A percentile compares a stretch with the other conserved stretches of the same genome.
phyloP scores from a whole-genome alignment of 2,329 filamentous ascomycete species.

The Metarhizium anisopliae region DNA sequence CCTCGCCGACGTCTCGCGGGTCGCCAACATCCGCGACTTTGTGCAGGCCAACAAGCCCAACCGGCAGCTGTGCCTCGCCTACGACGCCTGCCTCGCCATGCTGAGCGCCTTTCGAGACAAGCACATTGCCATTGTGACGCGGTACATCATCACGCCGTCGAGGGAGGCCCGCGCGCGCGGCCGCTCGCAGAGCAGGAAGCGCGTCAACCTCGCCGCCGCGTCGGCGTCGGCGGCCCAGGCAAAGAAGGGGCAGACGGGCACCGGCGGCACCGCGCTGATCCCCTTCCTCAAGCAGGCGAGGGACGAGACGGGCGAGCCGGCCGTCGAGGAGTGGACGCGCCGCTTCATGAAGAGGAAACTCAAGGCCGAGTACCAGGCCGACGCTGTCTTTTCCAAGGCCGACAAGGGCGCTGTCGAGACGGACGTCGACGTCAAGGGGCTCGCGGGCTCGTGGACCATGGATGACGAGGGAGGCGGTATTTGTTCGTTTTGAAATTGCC shows the following conservation, averaged over 20 bases:
- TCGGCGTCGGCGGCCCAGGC: constrained; percentile 36
- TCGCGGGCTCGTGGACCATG: constrained; percentile 83
- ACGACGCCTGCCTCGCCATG: constrained; percentile 78
- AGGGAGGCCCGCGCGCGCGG: constrained; percentile 60
- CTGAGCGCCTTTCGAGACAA: constrained; percentile 70
- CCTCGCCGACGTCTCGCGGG: constrained; percentile 64
- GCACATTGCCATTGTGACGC: constrained; percentile 91
- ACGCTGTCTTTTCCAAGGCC: constrained; percentile 50
- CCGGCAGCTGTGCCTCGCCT: constrained; percentile 64
- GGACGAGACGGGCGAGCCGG: constrained; percentile 90
- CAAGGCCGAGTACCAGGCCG: constrained; percentile 38
- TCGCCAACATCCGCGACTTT: constrained; percentile 82
- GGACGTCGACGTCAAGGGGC: constrained; percentile 48
- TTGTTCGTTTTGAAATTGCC: constrained; percentile 36
- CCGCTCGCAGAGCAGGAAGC: constrained; percentile 45
- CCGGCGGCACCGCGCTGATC: constrained; percentile 87
- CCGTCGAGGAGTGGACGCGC: constrained; percentile 58
- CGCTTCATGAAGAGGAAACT: constrained; percentile 47
- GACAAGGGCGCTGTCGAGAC: constrained; percentile 30
- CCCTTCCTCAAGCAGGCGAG: constrained; percentile 94
- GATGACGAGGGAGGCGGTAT: constrained; percentile 67
- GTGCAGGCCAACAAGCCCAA: constrained; percentile 57
- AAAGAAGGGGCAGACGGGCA: constrained; percentile 65
- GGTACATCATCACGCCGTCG: constrained; percentile 89
- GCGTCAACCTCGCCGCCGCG: constrained; percentile 54